Percentiles rank a stretch among this genome's conserved stretches.
phyloP scores from a whole-genome alignment of 345 rosid species.

The Ceriops zippeliana region DNA sequence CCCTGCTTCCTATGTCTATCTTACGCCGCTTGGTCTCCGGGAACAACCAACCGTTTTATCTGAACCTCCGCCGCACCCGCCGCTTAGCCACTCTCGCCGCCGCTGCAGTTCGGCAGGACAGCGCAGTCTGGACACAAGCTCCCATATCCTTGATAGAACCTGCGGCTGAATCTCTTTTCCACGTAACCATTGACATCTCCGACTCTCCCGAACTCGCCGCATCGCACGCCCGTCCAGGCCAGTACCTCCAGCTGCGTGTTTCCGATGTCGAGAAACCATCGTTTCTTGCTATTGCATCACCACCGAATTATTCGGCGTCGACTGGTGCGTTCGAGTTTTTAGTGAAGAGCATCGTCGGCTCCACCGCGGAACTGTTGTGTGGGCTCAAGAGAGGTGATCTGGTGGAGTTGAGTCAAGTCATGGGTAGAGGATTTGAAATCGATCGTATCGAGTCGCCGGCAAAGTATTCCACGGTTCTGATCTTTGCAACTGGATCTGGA shows the following conservation, averaged over 20 bases:
- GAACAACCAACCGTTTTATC: slow-evolving; percentile 23
- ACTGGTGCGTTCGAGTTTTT: slow-evolving; percentile 74
- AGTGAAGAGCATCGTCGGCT: slow-evolving; percentile 81
- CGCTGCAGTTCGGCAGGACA: slow-evolving; percentile 70
- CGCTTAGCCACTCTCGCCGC: slow-evolving; percentile 48
- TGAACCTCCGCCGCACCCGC: slow-evolving; percentile 25
- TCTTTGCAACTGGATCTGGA: slow-evolving; percentile 95
- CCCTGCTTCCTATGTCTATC: slow-evolving; percentile 64
- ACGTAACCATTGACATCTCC: slow-evolving; percentile 71
- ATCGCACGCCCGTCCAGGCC: slow-evolving; percentile 69
- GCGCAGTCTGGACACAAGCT: slow-evolving; percentile 65
- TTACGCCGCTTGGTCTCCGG: slow-evolving; percentile 46
- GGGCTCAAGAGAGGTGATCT: slow-evolving; percentile 71
- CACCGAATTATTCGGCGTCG: slow-evolving; percentile 55
- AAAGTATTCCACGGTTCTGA: slow-evolving; percentile 57
- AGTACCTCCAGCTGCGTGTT: slow-evolving; percentile 85
- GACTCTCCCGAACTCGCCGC: slow-evolving; percentile 64
- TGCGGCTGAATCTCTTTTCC: slow-evolving; percentile 84
- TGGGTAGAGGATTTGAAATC: slow-evolving; percentile 73
- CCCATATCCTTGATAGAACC: slow-evolving; percentile 55
- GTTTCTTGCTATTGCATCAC: slow-evolving; percentile 82
- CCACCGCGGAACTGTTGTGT: slow-evolving; percentile 87
- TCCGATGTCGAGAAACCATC: slow-evolving; percentile 62
- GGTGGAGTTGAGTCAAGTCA: slow-evolving; percentile 72
- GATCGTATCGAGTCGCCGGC: slow-evolving; percentile 69